Evolutionary conservation across 305 asterid genomes (phyloP), one percentile per base, ranked within the genome.

Genomic region (Vinca major): DNA sequence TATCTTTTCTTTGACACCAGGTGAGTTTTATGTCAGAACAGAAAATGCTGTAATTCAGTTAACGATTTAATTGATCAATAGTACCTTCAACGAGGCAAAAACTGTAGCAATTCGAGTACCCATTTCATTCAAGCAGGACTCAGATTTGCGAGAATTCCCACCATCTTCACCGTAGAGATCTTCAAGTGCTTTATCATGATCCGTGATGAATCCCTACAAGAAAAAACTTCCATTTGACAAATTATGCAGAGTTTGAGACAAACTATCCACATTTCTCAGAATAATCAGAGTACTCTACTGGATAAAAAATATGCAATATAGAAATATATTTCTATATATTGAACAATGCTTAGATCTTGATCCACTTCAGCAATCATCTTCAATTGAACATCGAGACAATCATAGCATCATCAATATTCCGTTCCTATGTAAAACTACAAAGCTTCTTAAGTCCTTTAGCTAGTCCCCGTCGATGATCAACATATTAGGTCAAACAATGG

Each of bases 81-180:
- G 49, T 84, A 93, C 99, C 99, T 94, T 94, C 69, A 94, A 64
- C 48, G 99, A 94, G 73, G 99, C 99, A 82, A 94, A 94, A 74
- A 89, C 96, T 37, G 97, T 94, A 74, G 96, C 88, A 66, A 94
- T 81, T 78, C 99, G 80, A 55, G 79, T 63, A 74, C 93, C 97
- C 93, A 94, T 91, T 71, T 70, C 80, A 78, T 83, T 86, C 83
- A 94, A 81, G 80, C 92, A 86, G 7, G 73, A 72, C 19, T 91
- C 93, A 53, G 80, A 83, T 74, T 52, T 82, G 69, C 81, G 93
- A 67, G 86, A 72, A 71, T 75, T 91, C 69, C 62, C 86, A 69
- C 88, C 91, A 82, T 66, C 67, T 49, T 88, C 92, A 67, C 95
- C 93, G 74, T 74, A 94, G 62, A 94, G 90, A 57, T 91, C 99